Percentiles rank a stretch among this genome's conserved stretches.
Conservation (phyloP, 345 rosid genomes). For the Hibiscus syriacus region DNA sequence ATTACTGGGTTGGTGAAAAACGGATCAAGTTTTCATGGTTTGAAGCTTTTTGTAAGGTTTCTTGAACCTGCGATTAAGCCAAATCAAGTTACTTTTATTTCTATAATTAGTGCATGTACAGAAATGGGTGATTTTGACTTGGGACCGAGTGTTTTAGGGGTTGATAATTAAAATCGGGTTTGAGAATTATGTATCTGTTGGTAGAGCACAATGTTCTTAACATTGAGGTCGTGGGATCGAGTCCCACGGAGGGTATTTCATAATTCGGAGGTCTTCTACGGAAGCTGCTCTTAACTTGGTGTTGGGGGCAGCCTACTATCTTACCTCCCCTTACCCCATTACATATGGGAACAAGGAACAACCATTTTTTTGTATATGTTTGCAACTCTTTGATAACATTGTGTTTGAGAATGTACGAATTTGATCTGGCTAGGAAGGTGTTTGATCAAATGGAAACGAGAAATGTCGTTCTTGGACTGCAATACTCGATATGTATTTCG, state of each 20-base stretch:
- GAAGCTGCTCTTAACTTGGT: no score
- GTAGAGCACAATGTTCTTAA: no score
- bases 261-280: no score
- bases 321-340: no score
- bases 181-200: slow-evolving; percentile 29
- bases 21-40: slow-evolving; percentile 31
- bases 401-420: slow-evolving; percentile 40
- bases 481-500: slow-evolving; percentile 37
- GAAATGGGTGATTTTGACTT: slow-evolving; percentile 25
- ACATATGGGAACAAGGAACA: no score
- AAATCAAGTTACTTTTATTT: slow-evolving; percentile 40
- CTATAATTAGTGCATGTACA: slow-evolving; percentile 37
- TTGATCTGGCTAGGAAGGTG: slow-evolving; percentile 27
- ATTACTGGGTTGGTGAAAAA: slow-evolving; percentile 50
- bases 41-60: slow-evolving; percentile 36
- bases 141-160: slow-evolving; percentile 35
- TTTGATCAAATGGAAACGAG: slow-evolving; percentile 40
- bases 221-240: no score
- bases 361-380: slow-evolving; percentile 35
- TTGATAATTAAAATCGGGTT: slow-evolving; percentile 43
- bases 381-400: slow-evolving; percentile 47
- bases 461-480: slow-evolving; percentile 65
- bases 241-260: no score
- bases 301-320: no score
- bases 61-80: slow-evolving; percentile 39